A percentile compares a stretch with the other conserved stretches of the same genome.
phyloP scores from a whole-genome alignment of 2,329 filamentous ascomycete species.

The Cordyceps javanica region DNA sequence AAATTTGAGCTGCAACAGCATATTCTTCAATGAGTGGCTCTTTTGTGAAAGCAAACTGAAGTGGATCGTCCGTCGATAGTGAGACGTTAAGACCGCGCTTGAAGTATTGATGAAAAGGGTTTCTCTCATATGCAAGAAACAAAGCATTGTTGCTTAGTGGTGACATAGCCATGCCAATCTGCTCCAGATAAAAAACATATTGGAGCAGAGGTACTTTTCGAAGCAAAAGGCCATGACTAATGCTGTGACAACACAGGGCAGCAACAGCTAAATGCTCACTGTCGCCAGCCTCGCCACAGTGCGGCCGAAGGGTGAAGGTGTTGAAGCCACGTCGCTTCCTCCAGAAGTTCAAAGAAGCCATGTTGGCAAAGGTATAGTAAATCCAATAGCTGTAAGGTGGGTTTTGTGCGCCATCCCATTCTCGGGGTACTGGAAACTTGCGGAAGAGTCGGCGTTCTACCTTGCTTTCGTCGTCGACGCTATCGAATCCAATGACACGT shows the following conservation, averaged over 20 bases:
- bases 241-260: slow-evolving; percentile 88
- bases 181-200: slow-evolving; percentile 96
- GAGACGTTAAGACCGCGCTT: slow-evolving; percentile 92
- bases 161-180: slow-evolving; percentile 99
- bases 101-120: slow-evolving; percentile 95
- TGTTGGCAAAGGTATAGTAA: slow-evolving; percentile 94
- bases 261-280: slow-evolving; percentile 93
- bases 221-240: slow-evolving; percentile 87
- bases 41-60: slow-evolving; percentile 98
- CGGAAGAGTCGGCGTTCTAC: slow-evolving; percentile 87
- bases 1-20: slow-evolving; percentile 95
- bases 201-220: slow-evolving; percentile 92
- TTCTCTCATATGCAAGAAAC: slow-evolving; percentile 93
- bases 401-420: slow-evolving; percentile 90
- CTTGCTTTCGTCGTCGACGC: slow-evolving; percentile 97
- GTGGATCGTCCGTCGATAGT: slow-evolving; percentile 89
- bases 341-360: slow-evolving; percentile 86
- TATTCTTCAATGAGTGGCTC: slow-evolving; percentile 98
- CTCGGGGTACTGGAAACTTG: slow-evolving; percentile 86
- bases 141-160: slow-evolving; percentile 95
- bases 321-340: slow-evolving; percentile 90
- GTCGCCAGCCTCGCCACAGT: slow-evolving; percentile 95
- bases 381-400: slow-evolving; percentile 99
- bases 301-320: slow-evolving; percentile 85
- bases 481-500: slow-evolving; percentile 93